Evolutionary conservation across 768 basidiomycete genomes (phyloP), one percentile per base, ranked within the genome.

Genomic region (Chalciporus chontae): DNA sequence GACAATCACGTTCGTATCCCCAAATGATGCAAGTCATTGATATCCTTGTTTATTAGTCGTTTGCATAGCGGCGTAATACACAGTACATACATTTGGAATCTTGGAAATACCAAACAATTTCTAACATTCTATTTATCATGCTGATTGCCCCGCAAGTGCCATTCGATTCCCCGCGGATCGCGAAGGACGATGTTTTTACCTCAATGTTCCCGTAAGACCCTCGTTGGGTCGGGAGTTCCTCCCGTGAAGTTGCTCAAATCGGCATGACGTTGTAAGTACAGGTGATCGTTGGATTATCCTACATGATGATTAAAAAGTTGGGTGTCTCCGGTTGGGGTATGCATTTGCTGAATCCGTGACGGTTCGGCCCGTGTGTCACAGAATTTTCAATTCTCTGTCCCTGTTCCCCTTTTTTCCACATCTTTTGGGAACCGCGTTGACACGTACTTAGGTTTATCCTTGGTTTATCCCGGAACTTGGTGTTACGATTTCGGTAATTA

Each of bases 31-130:
- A 42, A 41, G 43, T 34, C 11, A 38, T 42, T 53, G 59, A 66
- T 67, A 68, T 61, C 65, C 60, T 52, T 54, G 48, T 60, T 48
- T 45, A 44, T 48, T 43, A 44, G 47, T 51, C 23, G 48, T 43
- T 31, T 39, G 32, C 31, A 39, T 26, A 17, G 37, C 43, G 45
- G 45, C 52, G 52, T 57, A 56, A 57, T 51, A 54, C 42, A 23
- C 29, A 23, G 52, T 57, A 52, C 50, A 41, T 54, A 55, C 27
- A 36, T 43, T 51, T 45, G 43, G 19, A 23, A 49, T 52, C 37
- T 32, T 29, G 36, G 32, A 29, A 51, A 55, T 45, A 50, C 47
- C 40, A 47, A 38, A 19, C 49, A 32, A 49, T 43, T 34, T 43
- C 26, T 17, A 26, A 10, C 41, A 29, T 21, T 43, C 21, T 19